Conservation (phyloP, 208 protist genomes). For the Tritrichomonas foetus region DNA sequence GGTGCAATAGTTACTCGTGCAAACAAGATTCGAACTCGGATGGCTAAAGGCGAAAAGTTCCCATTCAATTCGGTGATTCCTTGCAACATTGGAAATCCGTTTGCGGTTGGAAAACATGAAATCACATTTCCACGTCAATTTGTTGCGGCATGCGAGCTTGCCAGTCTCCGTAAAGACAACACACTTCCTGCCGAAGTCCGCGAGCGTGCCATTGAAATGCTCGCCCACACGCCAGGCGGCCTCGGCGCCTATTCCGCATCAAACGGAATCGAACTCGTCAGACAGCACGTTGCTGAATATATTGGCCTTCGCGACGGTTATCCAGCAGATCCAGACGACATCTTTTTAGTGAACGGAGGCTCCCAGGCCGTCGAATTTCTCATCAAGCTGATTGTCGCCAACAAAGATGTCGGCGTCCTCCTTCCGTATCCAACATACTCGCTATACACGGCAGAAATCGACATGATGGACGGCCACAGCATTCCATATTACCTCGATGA, state of each 20-base stretch:
- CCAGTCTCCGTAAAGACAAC: constrained; percentile 59
- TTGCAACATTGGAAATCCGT: constrained; percentile 88
- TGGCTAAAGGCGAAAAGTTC: constrained; percentile 49
- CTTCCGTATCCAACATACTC: constrained; percentile 99
- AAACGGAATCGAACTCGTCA: constrained; percentile 55
- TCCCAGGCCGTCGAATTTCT: constrained; percentile 73
- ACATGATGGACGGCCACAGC: constrained; percentile 73
- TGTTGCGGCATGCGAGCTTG: constrained; percentile 61
- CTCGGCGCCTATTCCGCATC: constrained; percentile 89
- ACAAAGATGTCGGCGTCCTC: constrained; percentile 59
- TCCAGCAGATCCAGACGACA: constrained; percentile 64
- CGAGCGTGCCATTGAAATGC: constrained; percentile 69
- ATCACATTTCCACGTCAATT: constrained; percentile 89
- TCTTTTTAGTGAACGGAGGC: constrained; percentile 94
- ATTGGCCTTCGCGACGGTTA: constrained; percentile 76
- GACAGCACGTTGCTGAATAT: constrained; percentile 75
- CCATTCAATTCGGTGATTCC: constrained; percentile 79
- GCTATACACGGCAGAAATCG: constrained; percentile 92
- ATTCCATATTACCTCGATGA: constrained; percentile 89
- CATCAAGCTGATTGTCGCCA: constrained; percentile 66
- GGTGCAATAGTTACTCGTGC: constrained; percentile 65
- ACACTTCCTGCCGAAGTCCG: constrained; percentile 75
- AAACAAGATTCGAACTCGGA: constrained; percentile 52
- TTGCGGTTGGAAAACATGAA: constrained; percentile 78
- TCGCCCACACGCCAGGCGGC: constrained; percentile 57